phyloP scores from a whole-genome alignment of 805 yeast species.

The Lipomyces kockii region DNA sequence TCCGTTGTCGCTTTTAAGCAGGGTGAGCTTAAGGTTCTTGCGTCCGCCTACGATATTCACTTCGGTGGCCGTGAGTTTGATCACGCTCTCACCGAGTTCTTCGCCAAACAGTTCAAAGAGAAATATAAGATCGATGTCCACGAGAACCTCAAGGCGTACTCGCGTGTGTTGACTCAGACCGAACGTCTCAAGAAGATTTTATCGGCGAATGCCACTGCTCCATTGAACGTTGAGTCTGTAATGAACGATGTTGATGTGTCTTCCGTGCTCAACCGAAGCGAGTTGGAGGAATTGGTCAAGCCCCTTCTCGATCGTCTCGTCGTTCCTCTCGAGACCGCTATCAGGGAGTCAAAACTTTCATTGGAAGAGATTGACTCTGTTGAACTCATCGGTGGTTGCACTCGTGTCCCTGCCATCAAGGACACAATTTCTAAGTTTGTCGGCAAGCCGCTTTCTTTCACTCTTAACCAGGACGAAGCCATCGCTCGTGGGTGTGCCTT shows the following conservation, averaged over 20 bases:
- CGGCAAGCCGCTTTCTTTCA: conserved; percentile 85
- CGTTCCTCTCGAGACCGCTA: conserved; percentile 79
- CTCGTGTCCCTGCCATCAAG: conserved; percentile 95
- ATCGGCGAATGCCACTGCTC: conserved; percentile 94
- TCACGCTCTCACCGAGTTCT: conserved; percentile 89
- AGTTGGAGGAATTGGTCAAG: conserved; percentile 83
- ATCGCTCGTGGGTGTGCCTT: conserved; percentile 99
- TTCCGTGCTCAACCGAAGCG: conserved; percentile 84
- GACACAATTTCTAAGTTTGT: conserved; percentile 77
- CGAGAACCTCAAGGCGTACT: conserved; percentile 91
- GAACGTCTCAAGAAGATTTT: conserved; percentile 94
- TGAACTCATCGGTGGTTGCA: conserved; percentile 97
- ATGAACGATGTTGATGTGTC: conserved; percentile 97
- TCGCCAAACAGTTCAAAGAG: conserved; percentile 86
- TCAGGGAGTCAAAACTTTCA: conserved; percentile 75
- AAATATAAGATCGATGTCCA: conserved; percentile 86
- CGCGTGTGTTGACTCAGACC: conserved; percentile 88
- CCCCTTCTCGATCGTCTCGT: conserved; percentile 80
- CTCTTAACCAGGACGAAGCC: conserved; percentile 98
- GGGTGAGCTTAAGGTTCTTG: conserved; percentile 93
- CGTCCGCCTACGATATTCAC: conserved; percentile 90
- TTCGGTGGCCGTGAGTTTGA: conserved; percentile 99
- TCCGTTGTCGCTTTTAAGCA: conserved; percentile 88
- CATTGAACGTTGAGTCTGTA: conserved; percentile 91
- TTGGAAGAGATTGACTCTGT: conserved; percentile 81